These are phyloP conservation scores for Epithemia pelagica DNA, from an alignment of 108 stramenopile genomes.

Conservation along the genomic window DNA sequence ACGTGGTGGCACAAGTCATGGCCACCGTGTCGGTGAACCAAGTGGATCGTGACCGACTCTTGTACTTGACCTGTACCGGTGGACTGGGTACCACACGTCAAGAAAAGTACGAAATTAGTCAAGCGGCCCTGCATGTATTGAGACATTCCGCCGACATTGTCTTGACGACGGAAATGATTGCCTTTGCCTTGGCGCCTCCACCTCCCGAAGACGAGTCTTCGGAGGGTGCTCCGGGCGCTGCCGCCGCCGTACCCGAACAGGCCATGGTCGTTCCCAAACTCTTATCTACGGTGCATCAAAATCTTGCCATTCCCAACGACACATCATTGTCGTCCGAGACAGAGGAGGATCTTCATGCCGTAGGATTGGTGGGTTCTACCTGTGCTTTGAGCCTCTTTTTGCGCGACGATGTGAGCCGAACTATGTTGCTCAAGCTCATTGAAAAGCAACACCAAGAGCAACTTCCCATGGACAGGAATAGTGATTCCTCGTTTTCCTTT, in stretches of 20 bases:
- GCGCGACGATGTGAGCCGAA: constrained; percentile 48
- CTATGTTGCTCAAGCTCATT: constrained; percentile 44
- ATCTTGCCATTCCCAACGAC: constrained; percentile 25
- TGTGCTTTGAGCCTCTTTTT: constrained; percentile 54
- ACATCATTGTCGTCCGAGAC: constrained; percentile 2
- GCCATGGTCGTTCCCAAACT: constrained; percentile 52
- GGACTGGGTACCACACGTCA: constrained; percentile 23
- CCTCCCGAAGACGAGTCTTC: constrained; percentile 13
- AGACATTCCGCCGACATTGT: constrained; percentile 32
- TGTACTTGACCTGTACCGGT: constrained; percentile 69
- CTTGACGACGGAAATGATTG: constrained; percentile 45
- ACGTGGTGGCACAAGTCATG: constrained; percentile 41
- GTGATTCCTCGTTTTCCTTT: background rate
- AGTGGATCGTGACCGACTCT: constrained; percentile 47
- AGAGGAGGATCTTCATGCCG: constrained; percentile 1
- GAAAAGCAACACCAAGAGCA: background rate
- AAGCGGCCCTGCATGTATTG: constrained; percentile 46
- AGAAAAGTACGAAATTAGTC: constrained; percentile 35
- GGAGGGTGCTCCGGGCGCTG: constrained; percentile 13
- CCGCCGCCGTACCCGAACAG: constrained; percentile 18
- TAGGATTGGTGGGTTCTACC: constrained; percentile 44
- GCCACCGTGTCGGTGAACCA: constrained; percentile 2
- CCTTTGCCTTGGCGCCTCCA: constrained; percentile 70
- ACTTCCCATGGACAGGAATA: background rate
- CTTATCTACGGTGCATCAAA: constrained; percentile 56